phyloP scores from a whole-genome alignment of 2,329 filamentous ascomycete genomes.

The Falciphora oryzae region DNA sequence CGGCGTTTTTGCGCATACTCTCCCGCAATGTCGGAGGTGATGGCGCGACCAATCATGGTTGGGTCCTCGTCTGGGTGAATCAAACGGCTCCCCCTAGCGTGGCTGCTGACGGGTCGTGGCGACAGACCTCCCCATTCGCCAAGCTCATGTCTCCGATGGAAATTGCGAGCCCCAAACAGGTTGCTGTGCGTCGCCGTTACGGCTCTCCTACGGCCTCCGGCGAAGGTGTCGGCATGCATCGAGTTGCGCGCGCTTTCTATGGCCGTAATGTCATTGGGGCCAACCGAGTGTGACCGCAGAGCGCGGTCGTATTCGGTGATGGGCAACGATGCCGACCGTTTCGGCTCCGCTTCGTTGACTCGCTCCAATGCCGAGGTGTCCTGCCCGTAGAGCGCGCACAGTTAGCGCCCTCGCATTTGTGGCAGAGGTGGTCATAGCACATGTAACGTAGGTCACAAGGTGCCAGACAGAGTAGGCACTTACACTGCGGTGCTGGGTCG shows the following conservation, averaged over 20 bases:
- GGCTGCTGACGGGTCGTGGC: conserved; percentile 55
- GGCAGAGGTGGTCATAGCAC: neutral
- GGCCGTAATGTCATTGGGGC: conserved; percentile 47
- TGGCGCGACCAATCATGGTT: conserved; percentile 55
- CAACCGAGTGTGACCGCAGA: conserved; percentile 55
- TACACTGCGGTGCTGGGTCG: conserved; percentile 43
- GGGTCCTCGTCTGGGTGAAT: conserved; percentile 35
- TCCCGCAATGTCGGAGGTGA: conserved; percentile 45
- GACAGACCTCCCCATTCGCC: conserved; percentile 48
- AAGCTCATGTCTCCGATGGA: conserved; percentile 24
- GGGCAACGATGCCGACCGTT: conserved; percentile 53
- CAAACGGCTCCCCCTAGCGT: conserved; percentile 41
- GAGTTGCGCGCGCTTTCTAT: conserved; percentile 51
- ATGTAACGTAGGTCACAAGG: neutral
- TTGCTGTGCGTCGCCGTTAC: conserved; percentile 35
- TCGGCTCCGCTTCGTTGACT: conserved; percentile 33
- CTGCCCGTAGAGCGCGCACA: conserved; percentile 20
- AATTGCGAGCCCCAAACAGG: conserved; percentile 30
- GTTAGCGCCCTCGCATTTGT: neutral
- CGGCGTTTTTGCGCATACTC: conserved; percentile 41
- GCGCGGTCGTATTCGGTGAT: conserved; percentile 56
- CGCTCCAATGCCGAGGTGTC: conserved; percentile 32
- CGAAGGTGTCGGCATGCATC: conserved; percentile 37
- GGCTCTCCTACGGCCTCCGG: conserved; percentile 30
- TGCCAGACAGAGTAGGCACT: conserved; percentile 22